phyloP scores from a whole-genome alignment of 108 stramenopile species.

The Nitzschia sp. region DNA sequence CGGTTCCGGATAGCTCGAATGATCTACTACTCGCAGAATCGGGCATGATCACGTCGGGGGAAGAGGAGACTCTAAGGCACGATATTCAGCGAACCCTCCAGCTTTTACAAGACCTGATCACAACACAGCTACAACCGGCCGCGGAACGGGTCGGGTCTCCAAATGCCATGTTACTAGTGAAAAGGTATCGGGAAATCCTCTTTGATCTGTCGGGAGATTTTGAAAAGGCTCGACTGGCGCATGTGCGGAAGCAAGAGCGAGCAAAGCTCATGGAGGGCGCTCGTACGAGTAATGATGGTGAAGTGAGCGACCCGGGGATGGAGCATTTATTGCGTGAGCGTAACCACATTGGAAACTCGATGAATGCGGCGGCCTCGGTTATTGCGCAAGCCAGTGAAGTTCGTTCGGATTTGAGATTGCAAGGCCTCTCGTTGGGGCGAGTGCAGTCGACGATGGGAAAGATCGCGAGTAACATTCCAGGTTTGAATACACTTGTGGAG shows the following conservation, averaged over 20 bases:
- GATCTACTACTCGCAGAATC: slow-evolving; percentile 64
- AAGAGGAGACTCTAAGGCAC: slow-evolving; percentile 65
- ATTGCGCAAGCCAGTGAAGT: slow-evolving; percentile 75
- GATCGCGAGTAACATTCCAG: slow-evolving; percentile 79
- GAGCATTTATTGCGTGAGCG: slow-evolving; percentile 83
- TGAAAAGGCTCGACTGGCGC: slow-evolving; percentile 58
- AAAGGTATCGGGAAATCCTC: slow-evolving; percentile 86
- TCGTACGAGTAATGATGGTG: slow-evolving; percentile 10
- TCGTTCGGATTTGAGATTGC: slow-evolving; percentile 57
- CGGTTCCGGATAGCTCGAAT: slow-evolving; percentile 31
- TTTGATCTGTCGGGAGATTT: slow-evolving; percentile 78
- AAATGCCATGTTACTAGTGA: slow-evolving; percentile 62
- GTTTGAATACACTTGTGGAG: slow-evolving; percentile 78
- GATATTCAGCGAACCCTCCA: slow-evolving; percentile 76
- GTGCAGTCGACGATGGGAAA: slow-evolving; percentile 52
- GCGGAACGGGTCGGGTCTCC: slow-evolving; percentile 57
- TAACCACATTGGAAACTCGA: slow-evolving; percentile 72
- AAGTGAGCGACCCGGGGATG: slow-evolving; percentile 57
- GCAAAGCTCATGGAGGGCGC: slow-evolving; percentile 72
- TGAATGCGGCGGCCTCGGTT: slow-evolving; percentile 64
- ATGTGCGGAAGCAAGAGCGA: slow-evolving; percentile 64
- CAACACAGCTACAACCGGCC: slow-evolving; percentile 62
- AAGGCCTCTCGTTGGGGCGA: slow-evolving; percentile 67
- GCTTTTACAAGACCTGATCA: slow-evolving; percentile 68
- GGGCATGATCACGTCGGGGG: slow-evolving; percentile 51